These are phyloP conservation scores for Mesotaenium endlicherianum DNA, from an alignment of 139 green algal species.

Conservation along the genomic window DNA sequence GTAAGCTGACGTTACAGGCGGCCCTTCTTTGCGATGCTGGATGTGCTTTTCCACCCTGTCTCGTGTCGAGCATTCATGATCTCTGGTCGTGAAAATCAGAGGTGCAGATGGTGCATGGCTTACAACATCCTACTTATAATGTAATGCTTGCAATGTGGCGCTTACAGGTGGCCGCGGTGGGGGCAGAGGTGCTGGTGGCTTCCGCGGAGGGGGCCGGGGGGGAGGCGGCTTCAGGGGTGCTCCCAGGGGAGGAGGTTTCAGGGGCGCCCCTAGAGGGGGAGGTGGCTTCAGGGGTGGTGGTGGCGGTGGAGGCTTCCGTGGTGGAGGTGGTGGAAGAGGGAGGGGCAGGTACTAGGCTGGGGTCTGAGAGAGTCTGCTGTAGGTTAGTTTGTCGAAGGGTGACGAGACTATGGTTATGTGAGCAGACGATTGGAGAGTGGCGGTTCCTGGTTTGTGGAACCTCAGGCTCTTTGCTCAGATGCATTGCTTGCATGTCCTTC, in stretches of 20 bases:
- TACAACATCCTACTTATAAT: no score
- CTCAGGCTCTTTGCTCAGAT: no score
- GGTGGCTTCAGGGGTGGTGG: neutral
- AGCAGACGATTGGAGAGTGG: no score
- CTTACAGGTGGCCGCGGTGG: neutral
- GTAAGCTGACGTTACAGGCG: neutral
- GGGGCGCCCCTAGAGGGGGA: neutral
- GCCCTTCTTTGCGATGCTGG: neutral
- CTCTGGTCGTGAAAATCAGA: neutral
- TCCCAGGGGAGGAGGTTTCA: neutral
- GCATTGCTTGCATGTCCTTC: no score
- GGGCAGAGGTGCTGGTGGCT: slow-evolving; percentile 8
- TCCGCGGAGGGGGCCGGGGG: neutral
- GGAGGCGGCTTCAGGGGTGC: slow-evolving; percentile 1
- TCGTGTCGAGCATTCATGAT: neutral
- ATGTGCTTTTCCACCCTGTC: neutral
- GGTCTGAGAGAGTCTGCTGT: no score
- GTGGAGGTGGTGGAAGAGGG: neutral
- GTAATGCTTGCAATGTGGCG: no score
- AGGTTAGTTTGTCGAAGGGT: no score
- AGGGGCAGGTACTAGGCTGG: neutral
- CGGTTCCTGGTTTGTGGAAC: no score
- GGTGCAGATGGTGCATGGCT: no score
- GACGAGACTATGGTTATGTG: no score
- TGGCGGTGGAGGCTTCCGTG: neutral